Conservation (phyloP, 306 rosid genomes). For the Trifolium pratense region DNA sequence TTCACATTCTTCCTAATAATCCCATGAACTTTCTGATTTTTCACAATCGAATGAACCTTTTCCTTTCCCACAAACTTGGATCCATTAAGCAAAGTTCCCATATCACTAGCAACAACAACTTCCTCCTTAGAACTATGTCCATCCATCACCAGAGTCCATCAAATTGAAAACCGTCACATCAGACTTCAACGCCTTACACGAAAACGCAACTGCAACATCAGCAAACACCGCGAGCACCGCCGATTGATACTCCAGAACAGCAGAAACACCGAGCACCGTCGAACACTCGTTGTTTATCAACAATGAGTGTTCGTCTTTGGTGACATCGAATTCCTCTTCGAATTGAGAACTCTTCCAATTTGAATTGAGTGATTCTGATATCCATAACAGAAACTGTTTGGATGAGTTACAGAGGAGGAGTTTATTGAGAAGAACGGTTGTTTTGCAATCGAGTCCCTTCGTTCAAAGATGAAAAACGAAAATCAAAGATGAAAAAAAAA, state of each 20-base stretch:
- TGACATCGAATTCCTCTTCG: slow-evolving; percentile 47
- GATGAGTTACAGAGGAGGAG: slow-evolving; percentile 52
- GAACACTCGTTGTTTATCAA: slow-evolving; percentile 42
- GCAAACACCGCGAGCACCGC: slow-evolving; percentile 55
- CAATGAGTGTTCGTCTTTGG: slow-evolving; percentile 53
- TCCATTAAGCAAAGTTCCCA: slow-evolving; percentile 79
- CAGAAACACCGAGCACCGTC: slow-evolving; percentile 53
- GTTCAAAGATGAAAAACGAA: too few relatives aligned
- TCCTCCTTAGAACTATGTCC: slow-evolving; percentile 71
- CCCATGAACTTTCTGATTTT: slow-evolving; percentile 65
- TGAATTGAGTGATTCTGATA: slow-evolving; percentile 56
- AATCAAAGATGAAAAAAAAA: too few relatives aligned
- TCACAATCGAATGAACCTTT: slow-evolving; percentile 43
- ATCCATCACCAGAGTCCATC: slow-evolving; percentile 83
- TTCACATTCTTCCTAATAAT: slow-evolving; percentile 63
- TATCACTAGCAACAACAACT: slow-evolving; percentile 71
- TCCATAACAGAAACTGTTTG: slow-evolving; percentile 45
- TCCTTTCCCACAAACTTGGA: slow-evolving; percentile 81
- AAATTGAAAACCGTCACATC: slow-evolving; percentile 61
- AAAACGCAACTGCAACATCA: slow-evolving; percentile 69
- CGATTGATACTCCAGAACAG: slow-evolving; percentile 65
- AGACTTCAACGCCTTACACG: slow-evolving; percentile 83
- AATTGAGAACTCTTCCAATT: slow-evolving; percentile 20
- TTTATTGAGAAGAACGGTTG: slow-evolving; percentile 66
- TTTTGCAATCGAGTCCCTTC: too few relatives aligned